Evolutionary conservation across 2,329 filamentous ascomycete species (phyloP).

Genomic region (Emmonsia crescens): DNA sequence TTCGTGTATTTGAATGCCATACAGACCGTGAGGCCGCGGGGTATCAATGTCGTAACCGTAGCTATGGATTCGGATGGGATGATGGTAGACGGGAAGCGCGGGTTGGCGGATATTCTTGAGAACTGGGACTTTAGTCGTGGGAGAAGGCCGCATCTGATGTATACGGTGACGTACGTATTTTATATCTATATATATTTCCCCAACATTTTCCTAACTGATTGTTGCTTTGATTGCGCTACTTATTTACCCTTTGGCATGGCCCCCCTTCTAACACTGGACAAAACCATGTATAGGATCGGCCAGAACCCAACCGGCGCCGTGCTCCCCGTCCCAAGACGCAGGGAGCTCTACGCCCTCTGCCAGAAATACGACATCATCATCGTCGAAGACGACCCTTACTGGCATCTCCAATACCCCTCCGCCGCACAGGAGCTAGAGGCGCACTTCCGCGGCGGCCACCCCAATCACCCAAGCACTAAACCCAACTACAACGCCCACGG

Average conservation of each 20-base stretch:
- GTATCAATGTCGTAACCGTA: conserved; percentile 62
- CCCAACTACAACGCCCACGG: conserved; percentile 32
- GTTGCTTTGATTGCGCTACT: background rate
- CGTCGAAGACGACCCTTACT: conserved; percentile 90
- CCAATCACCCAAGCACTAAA: background rate
- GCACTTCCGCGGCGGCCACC: conserved; percentile 17
- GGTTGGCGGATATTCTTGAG: conserved; percentile 64
- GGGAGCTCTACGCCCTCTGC: conserved; percentile 69
- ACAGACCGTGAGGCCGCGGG: conserved; percentile 54
- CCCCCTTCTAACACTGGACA: background rate
- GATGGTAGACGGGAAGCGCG: conserved; percentile 59
- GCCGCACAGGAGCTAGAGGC: conserved; percentile 38
- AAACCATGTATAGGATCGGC: conserved; percentile 49
- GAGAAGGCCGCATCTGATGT: conserved; percentile 70
- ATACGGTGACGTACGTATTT: conserved; percentile 71
- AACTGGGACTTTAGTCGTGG: conserved; percentile 72
- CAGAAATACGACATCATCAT: conserved; percentile 81
- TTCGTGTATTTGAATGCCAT: conserved; percentile 74
- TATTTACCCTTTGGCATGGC: background rate
- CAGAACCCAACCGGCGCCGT: conserved; percentile 80
- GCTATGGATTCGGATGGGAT: conserved; percentile 72
- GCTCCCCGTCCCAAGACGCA: conserved; percentile 60
- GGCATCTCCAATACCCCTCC: conserved; percentile 82
- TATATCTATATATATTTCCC: too few species aligned
- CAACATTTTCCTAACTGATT: background rate